phyloP scores from a whole-genome alignment of 345 rosid genomes.

The Corchorus capsularis region DNA sequence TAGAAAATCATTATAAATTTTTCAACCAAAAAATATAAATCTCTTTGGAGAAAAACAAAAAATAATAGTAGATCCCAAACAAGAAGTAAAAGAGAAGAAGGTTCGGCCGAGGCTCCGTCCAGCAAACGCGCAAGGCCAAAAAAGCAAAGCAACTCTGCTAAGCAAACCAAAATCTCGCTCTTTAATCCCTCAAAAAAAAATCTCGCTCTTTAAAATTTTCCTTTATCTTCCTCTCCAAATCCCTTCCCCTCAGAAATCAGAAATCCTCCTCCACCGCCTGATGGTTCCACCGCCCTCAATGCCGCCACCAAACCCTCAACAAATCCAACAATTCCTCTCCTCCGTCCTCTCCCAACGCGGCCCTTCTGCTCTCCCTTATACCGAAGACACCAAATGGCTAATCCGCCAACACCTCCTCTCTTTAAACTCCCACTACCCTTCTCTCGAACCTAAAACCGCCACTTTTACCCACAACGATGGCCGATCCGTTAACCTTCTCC shows the following conservation, averaged over 20 bases:
- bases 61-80: not conserved
- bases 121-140: not conserved
- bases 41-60: too few relatives aligned
- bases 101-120: not conserved
- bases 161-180: not conserved
- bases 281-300: conserved; percentile 41
- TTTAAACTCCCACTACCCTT: conserved; percentile 53
- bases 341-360: conserved; percentile 87
- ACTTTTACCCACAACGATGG: conserved; percentile 97
- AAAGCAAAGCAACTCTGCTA: not conserved
- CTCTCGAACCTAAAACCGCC: conserved; percentile 84
- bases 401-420: conserved; percentile 90
- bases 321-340: conserved; percentile 72
- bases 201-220: not conserved
- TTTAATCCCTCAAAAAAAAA: too few relatives aligned
- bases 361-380: conserved; percentile 74
- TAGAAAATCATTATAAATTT: too few relatives aligned
- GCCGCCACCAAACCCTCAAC: conserved; percentile 49
- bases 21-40: too few relatives aligned
- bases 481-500: conserved; percentile 82
- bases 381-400: conserved; percentile 78
- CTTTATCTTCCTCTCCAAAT: not conserved
- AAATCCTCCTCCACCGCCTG: not conserved
- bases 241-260: not conserved
- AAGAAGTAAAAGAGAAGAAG: not conserved